These are phyloP conservation scores for Sporothrix euskadiensis DNA, from an alignment of 2,329 filamentous ascomycete species.

Conservation along the genomic window DNA sequence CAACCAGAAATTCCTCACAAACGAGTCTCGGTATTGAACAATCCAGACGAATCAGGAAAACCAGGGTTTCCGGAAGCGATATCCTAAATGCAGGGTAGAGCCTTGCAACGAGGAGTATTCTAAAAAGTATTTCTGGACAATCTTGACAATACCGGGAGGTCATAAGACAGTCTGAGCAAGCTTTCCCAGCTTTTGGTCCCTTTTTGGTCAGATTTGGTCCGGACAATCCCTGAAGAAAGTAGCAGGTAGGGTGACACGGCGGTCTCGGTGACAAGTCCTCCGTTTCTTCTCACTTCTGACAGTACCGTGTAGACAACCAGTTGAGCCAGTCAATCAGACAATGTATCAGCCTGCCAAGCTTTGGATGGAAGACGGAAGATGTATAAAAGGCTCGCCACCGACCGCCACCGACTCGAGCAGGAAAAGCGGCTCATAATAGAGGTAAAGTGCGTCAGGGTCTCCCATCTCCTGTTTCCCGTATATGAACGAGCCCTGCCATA, in stretches of 20 bases:
- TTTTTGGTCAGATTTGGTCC: neutral
- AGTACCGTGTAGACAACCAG: neutral
- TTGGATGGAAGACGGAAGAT: neutral
- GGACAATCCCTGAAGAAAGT: neutral
- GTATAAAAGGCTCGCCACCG: neutral
- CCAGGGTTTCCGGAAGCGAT: neutral
- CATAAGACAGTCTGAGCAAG: neutral
- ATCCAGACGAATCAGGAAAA: neutral
- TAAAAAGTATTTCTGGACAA: neutral
- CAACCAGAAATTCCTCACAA: neutral
- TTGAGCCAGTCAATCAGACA: neutral
- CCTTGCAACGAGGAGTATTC: neutral
- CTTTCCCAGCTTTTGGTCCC: neutral
- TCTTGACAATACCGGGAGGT: neutral
- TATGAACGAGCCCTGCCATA: neutral
- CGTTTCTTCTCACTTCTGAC: neutral
- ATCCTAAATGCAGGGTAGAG: constrained; percentile 1
- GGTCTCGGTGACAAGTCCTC: constrained; percentile 4
- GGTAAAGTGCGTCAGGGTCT: neutral
- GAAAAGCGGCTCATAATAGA: neutral
- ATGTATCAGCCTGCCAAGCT: neutral
- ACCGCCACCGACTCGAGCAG: constrained; percentile 6
- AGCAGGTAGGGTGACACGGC: neutral
- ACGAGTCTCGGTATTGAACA: constrained; percentile 1
- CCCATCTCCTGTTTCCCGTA: neutral